These are phyloP conservation scores for Guadua angustifolia DNA, from an alignment of 176 grass and related monocot species.

Conservation along the genomic window DNA sequence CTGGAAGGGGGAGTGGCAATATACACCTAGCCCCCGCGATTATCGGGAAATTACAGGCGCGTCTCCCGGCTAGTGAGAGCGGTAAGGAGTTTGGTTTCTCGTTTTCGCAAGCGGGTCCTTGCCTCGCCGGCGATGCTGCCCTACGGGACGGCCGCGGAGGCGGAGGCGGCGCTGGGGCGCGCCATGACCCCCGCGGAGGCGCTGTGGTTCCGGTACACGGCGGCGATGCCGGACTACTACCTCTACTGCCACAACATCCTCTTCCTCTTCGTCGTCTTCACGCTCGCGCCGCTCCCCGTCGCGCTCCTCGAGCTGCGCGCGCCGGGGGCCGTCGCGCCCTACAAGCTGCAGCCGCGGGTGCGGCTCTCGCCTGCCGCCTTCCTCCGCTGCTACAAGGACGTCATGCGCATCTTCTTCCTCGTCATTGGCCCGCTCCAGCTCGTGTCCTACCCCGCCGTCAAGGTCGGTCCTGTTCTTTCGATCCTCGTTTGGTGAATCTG, in stretches of 20 bases:
- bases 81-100: not conserved
- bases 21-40: not conserved
- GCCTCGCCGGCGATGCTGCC: conserved; percentile 63
- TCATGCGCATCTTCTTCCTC: conserved; percentile 71
- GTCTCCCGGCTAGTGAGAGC: not conserved
- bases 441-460: conserved; percentile 74
- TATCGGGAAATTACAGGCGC: not conserved
- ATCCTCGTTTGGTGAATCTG: conserved; percentile 15
- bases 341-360: conserved; percentile 90
- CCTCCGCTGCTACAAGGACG: conserved; percentile 73
- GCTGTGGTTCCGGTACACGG: conserved; percentile 76
- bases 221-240: conserved; percentile 61
- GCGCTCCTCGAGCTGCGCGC: conserved; percentile 73
- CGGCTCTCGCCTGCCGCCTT: conserved; percentile 53
- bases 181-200: conserved; percentile 59
- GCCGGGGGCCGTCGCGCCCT: conserved; percentile 52
- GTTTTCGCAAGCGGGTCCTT: not conserved
- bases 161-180: conserved; percentile 79
- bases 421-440: conserved; percentile 78
- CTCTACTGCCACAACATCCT: conserved; percentile 77
- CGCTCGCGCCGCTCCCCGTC: conserved; percentile 78
- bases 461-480: conserved; percentile 46
- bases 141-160: conserved; percentile 68
- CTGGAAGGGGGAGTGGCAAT: not conserved
- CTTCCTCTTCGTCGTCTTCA: conserved; percentile 80